Base-by-base conservation (phyloP, 805 yeast genomes). In the Kuraishia hungarica region DNA sequence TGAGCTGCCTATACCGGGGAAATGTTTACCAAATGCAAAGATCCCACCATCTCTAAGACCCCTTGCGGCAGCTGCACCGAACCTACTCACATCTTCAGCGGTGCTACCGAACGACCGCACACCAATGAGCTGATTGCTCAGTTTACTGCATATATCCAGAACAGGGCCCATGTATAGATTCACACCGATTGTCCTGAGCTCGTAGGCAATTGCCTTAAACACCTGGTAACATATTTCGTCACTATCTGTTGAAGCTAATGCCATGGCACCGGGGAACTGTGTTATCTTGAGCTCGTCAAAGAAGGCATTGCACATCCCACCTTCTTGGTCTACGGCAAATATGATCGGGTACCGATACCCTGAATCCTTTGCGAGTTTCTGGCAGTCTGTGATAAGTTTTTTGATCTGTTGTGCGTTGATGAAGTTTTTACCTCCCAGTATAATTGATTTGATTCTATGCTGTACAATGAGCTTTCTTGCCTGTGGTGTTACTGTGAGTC, bases 241-340 rank as follows among this genome's bases (percentile, higher is more conserved):
- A 54, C 79, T 76, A 11, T 78, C 78, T 0, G 84, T 74, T 21
- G 86, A 85, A 2, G 81, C 79, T 22, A 82, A 64, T 2, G 83
- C 86, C 87, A 83, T 82, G 26, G 84, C 84, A 3, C 86, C 82
- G 0, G 87, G 87, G 60, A 78, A 81, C 63, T 82, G 86, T 10
- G 82, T 76, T 21, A 82, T 64, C 56, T 67, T 69, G 10, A 73
- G 73, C 10, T 76, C 73, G 62, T 83, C 87, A 61, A 77, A 79
- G 51, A 83, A 68, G 29, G 82, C 75, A 65, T 82, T 81, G 66
- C 82, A 72, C 82, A 81, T 79, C 1, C 87, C 87, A 7, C 84
- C 82, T 61, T 82, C 87, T 63, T 80, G 84, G 62, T 83, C 87
- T 19, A 83, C 75, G 22, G 83, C 83, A 59, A 82, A 77, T 62